Base-by-base conservation (phyloP, 768 basidiomycete genomes). In the Leccinellum albellum region DNA sequence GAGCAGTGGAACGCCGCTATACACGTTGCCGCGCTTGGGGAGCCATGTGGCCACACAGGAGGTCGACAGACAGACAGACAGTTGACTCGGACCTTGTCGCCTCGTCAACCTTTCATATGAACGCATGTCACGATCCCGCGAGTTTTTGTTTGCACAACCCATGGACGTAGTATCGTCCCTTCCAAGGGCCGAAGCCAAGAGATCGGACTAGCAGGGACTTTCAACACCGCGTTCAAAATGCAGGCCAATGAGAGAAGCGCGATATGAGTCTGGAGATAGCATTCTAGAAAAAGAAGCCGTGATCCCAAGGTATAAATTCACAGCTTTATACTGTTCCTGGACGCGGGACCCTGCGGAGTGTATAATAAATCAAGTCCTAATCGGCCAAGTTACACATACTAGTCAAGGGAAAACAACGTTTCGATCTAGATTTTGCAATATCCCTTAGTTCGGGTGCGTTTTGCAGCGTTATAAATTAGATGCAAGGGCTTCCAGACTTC, bases 211-310 rank as follows among this genome's bases (percentile, higher is more conserved):
- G 37, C 52, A 57, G 61, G 54, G 50, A 15, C 45, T 37, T 52
- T 50, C 53, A 32, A 35, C 31, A 9, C 46, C 54, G 65, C 64
- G 3, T 56, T 58, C 64, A 54, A 64, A 53, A 26, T 21, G 40
- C 23, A n/a, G 50, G 17, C 65, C 65, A 64, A 67, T 67, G 45
- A 20, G n/a, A 14, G 3, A 20, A n/a, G 13, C 24, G 51, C 65
- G 59, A 66, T 66, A 66, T 51, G 51, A 6, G 46, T 33, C 23
- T 26, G 28, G 31, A 51, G 56, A 56, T 49, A 53, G 45, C 17
- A 3, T 66, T 61, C 57, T 56, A 33, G 56, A 56, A 64, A 54
- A 42, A 54, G 52, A 51, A 48, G 47, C 46, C 8, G 29, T 54
- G 47, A 54, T 54, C 56, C 29, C 51, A 55, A 52, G 46, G 33